Evolutionary conservation across 1,284 basidiomycete species (phyloP), one percentile per base, ranked within the genome.

Genomic region (Papiliotrema nemorosa): DNA sequence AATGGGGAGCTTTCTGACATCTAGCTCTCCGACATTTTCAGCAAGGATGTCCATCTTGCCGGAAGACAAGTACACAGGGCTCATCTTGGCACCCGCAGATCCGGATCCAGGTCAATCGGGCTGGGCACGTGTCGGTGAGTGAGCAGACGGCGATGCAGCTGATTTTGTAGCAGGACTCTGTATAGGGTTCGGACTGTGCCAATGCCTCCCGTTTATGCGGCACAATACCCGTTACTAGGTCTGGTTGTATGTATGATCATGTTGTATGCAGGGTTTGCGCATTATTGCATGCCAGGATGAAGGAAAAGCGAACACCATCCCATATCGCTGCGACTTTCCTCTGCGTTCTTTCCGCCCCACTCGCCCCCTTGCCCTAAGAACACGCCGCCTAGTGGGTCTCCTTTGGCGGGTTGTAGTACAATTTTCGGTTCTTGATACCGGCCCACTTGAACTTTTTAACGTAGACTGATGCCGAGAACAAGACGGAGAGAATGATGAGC

Each of bases 401-500:
- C 61, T 66, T 67, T 35, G 68, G 65, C 10, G 68, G 63, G 58
- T 67, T 64, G 60, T 70, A 90, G 86, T 59, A 63, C 56, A 94
- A 83, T 78, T 93, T 94, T 78, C 91, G 83, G 79, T 84, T 87
- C 84, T 97, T 97, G 77, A 97, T 84, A 41, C 80, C 77, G 5
- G 81, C 79, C 91, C 91, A 97, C 79, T 97, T 97, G 84, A 90
- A 91, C 70, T 90, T 84, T 80, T 97, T 97, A 70, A 91, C 81
- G 72, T 90, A 91, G 61, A 97, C 71, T 60, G 84, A 85, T 69
- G 94, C 67, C n/a, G 84, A 83, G 48, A 84, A 87, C 68, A 96
- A 78, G 6, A 84, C 76, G 25, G 90, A 88, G 76, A 96, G 86
- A 65, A 96, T 79, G 69, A 96, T 91, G 65, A 92, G 83, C 20